phyloP scores from a whole-genome alignment of 1,139 yeast genomes.

The Taphrina sp. region DNA sequence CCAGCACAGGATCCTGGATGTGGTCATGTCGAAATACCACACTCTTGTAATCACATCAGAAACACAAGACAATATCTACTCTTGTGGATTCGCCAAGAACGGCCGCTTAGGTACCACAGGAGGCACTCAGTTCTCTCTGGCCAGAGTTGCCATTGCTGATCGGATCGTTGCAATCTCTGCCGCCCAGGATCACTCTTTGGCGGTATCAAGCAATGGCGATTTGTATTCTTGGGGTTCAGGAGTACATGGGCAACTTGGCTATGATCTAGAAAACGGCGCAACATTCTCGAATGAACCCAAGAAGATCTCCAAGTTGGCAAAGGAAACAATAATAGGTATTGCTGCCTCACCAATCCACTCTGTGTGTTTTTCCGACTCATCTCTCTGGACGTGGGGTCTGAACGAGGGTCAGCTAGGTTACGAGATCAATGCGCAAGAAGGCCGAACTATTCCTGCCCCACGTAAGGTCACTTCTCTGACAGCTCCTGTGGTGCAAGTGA shows the following conservation, averaged over 20 bases:
- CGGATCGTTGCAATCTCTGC: conserved; percentile 52
- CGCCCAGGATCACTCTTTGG: conserved; percentile 67
- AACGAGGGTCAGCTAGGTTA: conserved; percentile 86
- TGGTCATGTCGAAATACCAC: conserved; percentile 65
- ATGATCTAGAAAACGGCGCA: conserved; percentile 44
- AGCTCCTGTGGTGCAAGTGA: conserved; percentile 48
- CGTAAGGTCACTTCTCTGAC: conserved; percentile 42
- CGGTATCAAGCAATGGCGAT: conserved; percentile 53
- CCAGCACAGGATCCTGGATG: conserved; percentile 46
- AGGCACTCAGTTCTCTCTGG: conserved; percentile 44
- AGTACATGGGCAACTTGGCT: conserved; percentile 64
- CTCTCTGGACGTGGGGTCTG: conserved; percentile 72
- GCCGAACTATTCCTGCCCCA: conserved; percentile 46
- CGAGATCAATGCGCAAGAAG: conserved; percentile 42
- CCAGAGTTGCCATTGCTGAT: conserved; percentile 41
- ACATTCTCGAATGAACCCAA: conserved; percentile 52
- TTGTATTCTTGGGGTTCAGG: conserved; percentile 81
- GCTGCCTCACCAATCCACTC: conserved; percentile 74
- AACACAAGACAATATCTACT: conserved; percentile 50
- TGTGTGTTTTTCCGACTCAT: conserved; percentile 56
- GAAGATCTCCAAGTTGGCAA: conserved; percentile 52
- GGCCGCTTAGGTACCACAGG: conserved; percentile 67
- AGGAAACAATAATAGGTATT: conserved; percentile 52
- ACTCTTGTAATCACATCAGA: conserved; percentile 59
- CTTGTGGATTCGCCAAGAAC: conserved; percentile 67